Evolutionary conservation across 2,329 filamentous ascomycete genomes (phyloP).

Genomic region (Coleophoma crateriformis): DNA sequence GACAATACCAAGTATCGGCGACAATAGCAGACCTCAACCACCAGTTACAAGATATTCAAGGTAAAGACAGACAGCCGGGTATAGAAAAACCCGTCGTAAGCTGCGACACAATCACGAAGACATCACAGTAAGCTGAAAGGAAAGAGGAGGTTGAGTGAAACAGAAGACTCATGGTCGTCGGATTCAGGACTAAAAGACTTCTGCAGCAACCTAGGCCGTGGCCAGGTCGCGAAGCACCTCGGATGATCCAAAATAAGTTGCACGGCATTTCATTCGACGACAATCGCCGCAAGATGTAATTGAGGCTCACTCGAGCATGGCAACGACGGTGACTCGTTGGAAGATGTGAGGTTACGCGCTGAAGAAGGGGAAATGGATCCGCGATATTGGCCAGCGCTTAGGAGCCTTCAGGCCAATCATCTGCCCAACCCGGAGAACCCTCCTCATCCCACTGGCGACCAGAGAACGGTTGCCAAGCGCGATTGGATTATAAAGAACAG

Average conservation of each 20-base stretch:
- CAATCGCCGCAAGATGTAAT: conserved; percentile 15
- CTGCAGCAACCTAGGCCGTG: conserved; percentile 7
- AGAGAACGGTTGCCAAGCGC: no score
- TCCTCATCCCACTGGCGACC: no score
- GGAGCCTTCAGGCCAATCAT: conserved; percentile 8
- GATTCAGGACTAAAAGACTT: conserved; percentile 7
- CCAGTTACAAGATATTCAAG: neutral
- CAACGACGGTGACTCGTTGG: conserved; percentile 12
- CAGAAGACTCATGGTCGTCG: conserved; percentile 14
- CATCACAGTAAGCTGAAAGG: neutral
- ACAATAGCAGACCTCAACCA: no score
- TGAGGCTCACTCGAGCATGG: conserved; percentile 7
- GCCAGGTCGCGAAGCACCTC: conserved; percentile 3
- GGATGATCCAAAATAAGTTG: conserved; percentile 13
- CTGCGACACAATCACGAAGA: conserved; percentile 3
- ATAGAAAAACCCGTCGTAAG: conserved; percentile 4
- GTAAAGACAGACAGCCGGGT: conserved; percentile 7
- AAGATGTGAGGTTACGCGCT: conserved; percentile 22
- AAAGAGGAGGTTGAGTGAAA: conserved; percentile 16
- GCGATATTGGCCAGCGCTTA: conserved; percentile 13
- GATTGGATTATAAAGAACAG: no score
- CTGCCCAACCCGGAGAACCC: neutral
- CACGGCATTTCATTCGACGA: conserved; percentile 18
- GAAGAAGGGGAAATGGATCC: conserved; percentile 3
- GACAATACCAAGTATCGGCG: no score